Evolutionary conservation across 371 early-diverging fungal species (phyloP).

Genomic region (Blyttiomyces sp.): DNA sequence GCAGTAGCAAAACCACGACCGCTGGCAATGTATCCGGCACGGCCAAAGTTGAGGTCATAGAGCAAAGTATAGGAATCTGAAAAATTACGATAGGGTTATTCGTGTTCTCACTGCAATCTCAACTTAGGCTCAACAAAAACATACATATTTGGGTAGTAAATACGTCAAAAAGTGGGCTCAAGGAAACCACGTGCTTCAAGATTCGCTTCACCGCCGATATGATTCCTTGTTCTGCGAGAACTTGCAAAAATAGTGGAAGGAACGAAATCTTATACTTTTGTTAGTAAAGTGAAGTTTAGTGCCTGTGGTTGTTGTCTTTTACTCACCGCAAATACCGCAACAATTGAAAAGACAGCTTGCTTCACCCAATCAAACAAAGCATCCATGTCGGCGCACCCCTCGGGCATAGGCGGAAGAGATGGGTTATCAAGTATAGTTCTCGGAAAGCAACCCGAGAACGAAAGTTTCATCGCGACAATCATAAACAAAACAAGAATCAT

Average conservation of each 20-base stretch:
- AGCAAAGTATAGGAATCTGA: constrained; percentile 72
- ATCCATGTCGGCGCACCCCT: constrained; percentile 69
- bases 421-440: constrained; percentile 45
- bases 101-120: not conserved
- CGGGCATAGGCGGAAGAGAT: constrained; percentile 41
- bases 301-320: not conserved
- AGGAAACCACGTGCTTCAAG: constrained; percentile 75
- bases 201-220: constrained; percentile 69
- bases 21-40: constrained; percentile 71
- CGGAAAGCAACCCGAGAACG: constrained; percentile 50
- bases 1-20: constrained; percentile 92
- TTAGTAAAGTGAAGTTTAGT: constrained; percentile 25
- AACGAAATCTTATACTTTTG: constrained; percentile 64
- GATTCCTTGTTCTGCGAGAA: constrained; percentile 83
- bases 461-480: constrained; percentile 66
- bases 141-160: constrained; percentile 70
- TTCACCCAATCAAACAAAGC: constrained; percentile 81
- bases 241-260: constrained; percentile 81
- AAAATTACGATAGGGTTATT: not conserved
- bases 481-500: constrained; percentile 77
- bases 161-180: constrained; percentile 86
- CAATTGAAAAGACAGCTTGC: constrained; percentile 51
- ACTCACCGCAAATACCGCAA: constrained; percentile 19
- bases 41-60: constrained; percentile 76
- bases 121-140: no score